Evolutionary conservation across 495 filamentous ascomycete species (phyloP).

Genomic region (Podospora conica): DNA sequence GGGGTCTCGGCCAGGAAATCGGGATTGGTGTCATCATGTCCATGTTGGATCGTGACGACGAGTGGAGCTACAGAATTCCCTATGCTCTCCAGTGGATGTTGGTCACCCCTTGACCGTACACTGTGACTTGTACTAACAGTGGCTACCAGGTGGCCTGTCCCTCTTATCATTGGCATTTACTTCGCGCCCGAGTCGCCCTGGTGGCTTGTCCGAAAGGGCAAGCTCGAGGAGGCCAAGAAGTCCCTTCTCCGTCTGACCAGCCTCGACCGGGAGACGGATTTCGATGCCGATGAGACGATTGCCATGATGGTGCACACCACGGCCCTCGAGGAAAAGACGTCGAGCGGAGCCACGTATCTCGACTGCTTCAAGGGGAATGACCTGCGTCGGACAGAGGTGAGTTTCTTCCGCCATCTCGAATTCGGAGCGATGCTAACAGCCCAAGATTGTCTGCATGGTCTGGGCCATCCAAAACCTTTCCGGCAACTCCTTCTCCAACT

Average conservation of each 20-base stretch:
- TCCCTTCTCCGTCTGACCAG: slow-evolving; percentile 63
- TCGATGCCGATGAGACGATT: slow-evolving; percentile 69
- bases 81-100: slow-evolving; percentile 76
- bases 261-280: slow-evolving; percentile 48
- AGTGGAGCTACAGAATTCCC: slow-evolving; percentile 56
- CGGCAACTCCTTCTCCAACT: slow-evolving; percentile 75
- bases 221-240: slow-evolving; percentile 59
- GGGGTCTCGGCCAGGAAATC: slow-evolving; percentile 73
- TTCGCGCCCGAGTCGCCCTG: slow-evolving; percentile 74
- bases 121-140: neutral
- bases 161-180: slow-evolving; percentile 62
- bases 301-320: slow-evolving; percentile 83
- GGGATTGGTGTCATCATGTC: slow-evolving; percentile 65
- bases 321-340: slow-evolving; percentile 65
- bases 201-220: slow-evolving; percentile 74
- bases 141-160: slow-evolving; percentile 53
- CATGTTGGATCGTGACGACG: slow-evolving; percentile 50
- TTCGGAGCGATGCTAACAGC: neutral
- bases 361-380: slow-evolving; percentile 75
- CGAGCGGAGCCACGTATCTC: slow-evolving; percentile 58
- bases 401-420: too few species aligned
- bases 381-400: slow-evolving; percentile 59
- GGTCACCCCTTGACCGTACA: neutral
- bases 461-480: slow-evolving; percentile 81
- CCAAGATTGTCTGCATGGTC: slow-evolving; percentile 60